Conservation (phyloP, 208 protist genomes). For the Herpetomonas tarakana region DNA sequence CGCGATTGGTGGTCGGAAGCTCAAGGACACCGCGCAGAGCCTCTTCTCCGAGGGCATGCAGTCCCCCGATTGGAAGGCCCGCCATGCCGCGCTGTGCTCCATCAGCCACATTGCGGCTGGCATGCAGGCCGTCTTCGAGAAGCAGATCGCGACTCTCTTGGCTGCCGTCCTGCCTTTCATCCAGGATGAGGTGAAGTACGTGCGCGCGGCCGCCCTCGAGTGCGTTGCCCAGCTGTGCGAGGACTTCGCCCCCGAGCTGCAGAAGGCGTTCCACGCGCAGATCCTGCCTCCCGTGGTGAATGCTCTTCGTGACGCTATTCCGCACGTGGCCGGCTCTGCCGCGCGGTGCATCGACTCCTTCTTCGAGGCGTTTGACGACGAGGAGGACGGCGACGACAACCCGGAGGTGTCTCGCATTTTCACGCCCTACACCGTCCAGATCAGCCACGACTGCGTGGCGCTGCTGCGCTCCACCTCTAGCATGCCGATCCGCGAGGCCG, state of each 20-base stretch:
- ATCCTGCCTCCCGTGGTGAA: constrained; percentile 54
- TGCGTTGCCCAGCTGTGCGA: constrained; percentile 70
- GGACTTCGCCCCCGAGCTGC: constrained; percentile 61
- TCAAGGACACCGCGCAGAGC: constrained; percentile 55
- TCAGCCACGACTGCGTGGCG: constrained; percentile 57
- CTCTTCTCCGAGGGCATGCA: constrained; percentile 76
- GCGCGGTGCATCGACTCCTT: constrained; percentile 70
- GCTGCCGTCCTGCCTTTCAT: constrained; percentile 41
- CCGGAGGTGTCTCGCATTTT: constrained; percentile 26
- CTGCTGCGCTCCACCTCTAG: constrained; percentile 41
- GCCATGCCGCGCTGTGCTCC: constrained; percentile 70
- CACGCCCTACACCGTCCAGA: constrained; percentile 52
- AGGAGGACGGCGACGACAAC: constrained; percentile 58
- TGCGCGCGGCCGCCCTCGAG: constrained; percentile 65
- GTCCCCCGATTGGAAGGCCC: constrained; percentile 61
- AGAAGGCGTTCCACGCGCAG: constrained; percentile 41
- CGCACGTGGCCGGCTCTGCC: constrained; percentile 63
- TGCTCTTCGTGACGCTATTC: constrained; percentile 57
- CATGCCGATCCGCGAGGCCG: constrained; percentile 61
- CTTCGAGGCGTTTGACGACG: constrained; percentile 52
- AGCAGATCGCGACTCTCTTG: constrained; percentile 56
- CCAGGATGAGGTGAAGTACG: constrained; percentile 73
- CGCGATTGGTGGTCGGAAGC: constrained; percentile 72
- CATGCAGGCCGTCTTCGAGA: constrained; percentile 52
- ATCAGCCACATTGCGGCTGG: constrained; percentile 76